Evolutionary conservation across 2,329 filamentous ascomycete genomes (phyloP).

Genomic region (Sporothrix euskadiensis): DNA sequence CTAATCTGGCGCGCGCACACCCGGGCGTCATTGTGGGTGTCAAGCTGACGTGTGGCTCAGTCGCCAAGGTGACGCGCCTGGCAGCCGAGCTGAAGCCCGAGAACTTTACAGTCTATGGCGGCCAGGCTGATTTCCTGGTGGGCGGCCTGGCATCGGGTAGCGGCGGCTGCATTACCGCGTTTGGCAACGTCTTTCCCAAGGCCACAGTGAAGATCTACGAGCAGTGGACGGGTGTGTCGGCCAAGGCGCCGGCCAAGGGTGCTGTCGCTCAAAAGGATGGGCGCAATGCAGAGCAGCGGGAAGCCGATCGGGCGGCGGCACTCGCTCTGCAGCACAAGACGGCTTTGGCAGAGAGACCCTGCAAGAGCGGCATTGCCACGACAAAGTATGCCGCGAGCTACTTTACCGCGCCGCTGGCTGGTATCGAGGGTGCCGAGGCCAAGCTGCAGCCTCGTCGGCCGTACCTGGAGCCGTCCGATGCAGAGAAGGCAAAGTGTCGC

Average conservation of each 20-base stretch:
- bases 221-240: slow-evolving; percentile 48
- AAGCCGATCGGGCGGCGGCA: slow-evolving; percentile 59
- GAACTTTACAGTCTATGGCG: slow-evolving; percentile 67
- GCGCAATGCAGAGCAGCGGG: slow-evolving; percentile 35
- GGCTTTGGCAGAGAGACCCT: slow-evolving; percentile 64
- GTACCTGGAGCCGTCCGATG: slow-evolving; percentile 54
- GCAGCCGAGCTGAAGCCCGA: slow-evolving; percentile 51
- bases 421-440: slow-evolving; percentile 59
- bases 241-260: neutral
- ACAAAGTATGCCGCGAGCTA: slow-evolving; percentile 68
- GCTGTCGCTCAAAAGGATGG: neutral
- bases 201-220: slow-evolving; percentile 60
- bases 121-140: slow-evolving; percentile 71
- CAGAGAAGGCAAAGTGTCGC: slow-evolving; percentile 47
- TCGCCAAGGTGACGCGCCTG: slow-evolving; percentile 69
- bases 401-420: slow-evolving; percentile 58
- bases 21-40: slow-evolving; percentile 33
- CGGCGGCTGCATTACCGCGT: slow-evolving; percentile 61
- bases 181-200: slow-evolving; percentile 63
- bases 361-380: slow-evolving; percentile 65
- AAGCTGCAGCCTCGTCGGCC: slow-evolving; percentile 61
- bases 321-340: slow-evolving; percentile 61
- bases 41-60: slow-evolving; percentile 65
- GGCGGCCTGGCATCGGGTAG: slow-evolving; percentile 59
- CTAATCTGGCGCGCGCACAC: slow-evolving; percentile 47